Evolutionary conservation across 2,329 filamentous ascomycete species (phyloP).

Genomic region (Stagonosporopsis rhizophila): DNA sequence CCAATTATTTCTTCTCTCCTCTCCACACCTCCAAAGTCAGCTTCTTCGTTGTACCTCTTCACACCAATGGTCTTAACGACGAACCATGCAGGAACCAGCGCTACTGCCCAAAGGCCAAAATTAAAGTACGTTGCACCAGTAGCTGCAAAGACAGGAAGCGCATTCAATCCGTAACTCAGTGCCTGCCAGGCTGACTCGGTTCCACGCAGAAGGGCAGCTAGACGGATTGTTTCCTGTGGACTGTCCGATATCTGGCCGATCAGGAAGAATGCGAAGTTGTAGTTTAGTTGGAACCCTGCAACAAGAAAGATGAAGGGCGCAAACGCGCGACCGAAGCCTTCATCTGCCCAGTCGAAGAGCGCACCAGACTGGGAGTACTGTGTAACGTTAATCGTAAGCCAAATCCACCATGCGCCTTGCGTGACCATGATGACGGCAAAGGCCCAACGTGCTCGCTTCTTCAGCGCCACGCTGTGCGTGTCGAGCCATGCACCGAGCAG

Average conservation of each 20-base stretch:
- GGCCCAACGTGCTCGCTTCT: conserved; percentile 58
- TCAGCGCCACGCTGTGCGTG: conserved; percentile 60
- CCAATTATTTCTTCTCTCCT: conserved; percentile 3
- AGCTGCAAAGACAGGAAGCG: conserved; percentile 65
- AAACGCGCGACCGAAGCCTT: conserved; percentile 69
- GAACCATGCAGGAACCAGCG: conserved; percentile 69
- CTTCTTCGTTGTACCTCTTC: conserved; percentile 30
- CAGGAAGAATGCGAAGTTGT: conserved; percentile 74
- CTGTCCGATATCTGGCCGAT: conserved; percentile 67
- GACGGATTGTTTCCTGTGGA: conserved; percentile 68
- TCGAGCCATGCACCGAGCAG: conserved; percentile 70
- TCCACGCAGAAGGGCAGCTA: conserved; percentile 69
- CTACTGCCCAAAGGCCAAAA: conserved; percentile 69
- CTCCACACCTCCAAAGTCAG: conserved; percentile 1
- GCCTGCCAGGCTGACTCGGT: conserved; percentile 76
- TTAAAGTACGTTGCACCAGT: conserved; percentile 73
- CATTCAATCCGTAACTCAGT: conserved; percentile 71
- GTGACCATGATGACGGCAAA: conserved; percentile 62
- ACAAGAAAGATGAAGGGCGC: conserved; percentile 70
- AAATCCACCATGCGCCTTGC: conserved; percentile 73
- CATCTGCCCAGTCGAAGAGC: conserved; percentile 67
- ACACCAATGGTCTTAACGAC: conserved; percentile 64
- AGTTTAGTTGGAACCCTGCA: conserved; percentile 72
- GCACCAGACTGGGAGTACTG: conserved; percentile 63
- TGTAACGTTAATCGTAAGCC: conserved; percentile 69